Evolutionary conservation across 2,329 filamentous ascomycete genomes (phyloP).

Genomic region (Aspergillus spinulosporus): DNA sequence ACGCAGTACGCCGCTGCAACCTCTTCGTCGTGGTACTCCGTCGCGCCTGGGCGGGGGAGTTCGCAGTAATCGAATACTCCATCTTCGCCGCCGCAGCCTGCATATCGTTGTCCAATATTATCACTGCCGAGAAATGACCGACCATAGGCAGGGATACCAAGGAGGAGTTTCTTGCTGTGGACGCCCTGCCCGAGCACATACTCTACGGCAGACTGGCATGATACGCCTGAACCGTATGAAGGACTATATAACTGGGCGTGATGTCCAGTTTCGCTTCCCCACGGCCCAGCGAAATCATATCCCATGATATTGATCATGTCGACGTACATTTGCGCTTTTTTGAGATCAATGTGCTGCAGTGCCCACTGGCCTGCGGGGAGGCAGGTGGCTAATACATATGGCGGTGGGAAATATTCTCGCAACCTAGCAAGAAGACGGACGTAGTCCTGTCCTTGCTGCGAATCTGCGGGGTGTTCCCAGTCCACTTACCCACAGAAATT

Average conservation of each 20-base stretch:
- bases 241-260: conserved; percentile 72
- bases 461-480: conserved; percentile 73
- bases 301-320: conserved; percentile 78
- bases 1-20: conserved; percentile 68
- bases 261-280: conserved; percentile 68
- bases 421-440: conserved; percentile 66
- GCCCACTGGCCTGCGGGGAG: conserved; percentile 68
- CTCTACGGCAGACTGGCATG: conserved; percentile 65
- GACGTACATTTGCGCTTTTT: conserved; percentile 62
- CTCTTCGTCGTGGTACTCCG: conserved; percentile 67
- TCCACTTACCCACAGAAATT: conserved; percentile 59
- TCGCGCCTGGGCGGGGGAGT: conserved; percentile 61
- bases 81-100: conserved; percentile 58
- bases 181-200: conserved; percentile 68
- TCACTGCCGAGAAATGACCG: conserved; percentile 69
- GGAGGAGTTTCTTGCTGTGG: conserved; percentile 67
- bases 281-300: conserved; percentile 75
- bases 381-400: conserved; percentile 70
- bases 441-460: conserved; percentile 69
- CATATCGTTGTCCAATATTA: conserved; percentile 63
- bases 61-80: conserved; percentile 73
- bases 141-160: conserved; percentile 75
- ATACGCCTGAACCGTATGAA: conserved; percentile 46
- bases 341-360: conserved; percentile 68
- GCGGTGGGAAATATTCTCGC: conserved; percentile 67